phyloP scores from a whole-genome alignment of 768 basidiomycete genomes.

The Favolaschia claudopus region DNA sequence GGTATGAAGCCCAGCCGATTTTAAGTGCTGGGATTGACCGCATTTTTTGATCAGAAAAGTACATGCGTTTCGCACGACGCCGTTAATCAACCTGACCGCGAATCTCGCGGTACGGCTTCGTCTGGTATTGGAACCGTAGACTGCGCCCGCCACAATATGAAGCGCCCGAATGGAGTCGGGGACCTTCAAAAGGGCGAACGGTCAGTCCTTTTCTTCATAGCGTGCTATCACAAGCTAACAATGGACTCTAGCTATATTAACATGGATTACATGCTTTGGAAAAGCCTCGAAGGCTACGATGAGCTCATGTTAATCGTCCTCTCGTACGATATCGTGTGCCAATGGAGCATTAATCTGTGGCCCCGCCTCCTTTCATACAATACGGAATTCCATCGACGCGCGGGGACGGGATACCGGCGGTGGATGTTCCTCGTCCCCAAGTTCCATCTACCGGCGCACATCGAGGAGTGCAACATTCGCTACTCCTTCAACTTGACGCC shows the following conservation, averaged over 20 bases:
- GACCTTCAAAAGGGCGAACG: slow-evolving; percentile 30
- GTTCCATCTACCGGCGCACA: slow-evolving; percentile 25
- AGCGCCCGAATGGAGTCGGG: slow-evolving; percentile 20
- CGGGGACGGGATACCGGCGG: not conserved
- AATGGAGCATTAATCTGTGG: slow-evolving; percentile 16
- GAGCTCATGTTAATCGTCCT: slow-evolving; percentile 1
- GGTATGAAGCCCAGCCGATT: not conserved
- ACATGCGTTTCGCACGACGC: slow-evolving; percentile 7
- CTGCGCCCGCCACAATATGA: slow-evolving; percentile 13
- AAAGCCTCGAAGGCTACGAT: not conserved
- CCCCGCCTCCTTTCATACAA: not conserved
- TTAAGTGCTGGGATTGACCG: too few species aligned
- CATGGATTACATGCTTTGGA: too few species aligned
- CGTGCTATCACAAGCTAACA: too few species aligned
- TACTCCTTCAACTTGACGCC: slow-evolving; percentile 27
- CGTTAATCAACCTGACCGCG: not conserved
- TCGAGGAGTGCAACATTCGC: slow-evolving; percentile 13
- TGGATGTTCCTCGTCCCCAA: slow-evolving; percentile 25
- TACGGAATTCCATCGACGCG: not conserved
- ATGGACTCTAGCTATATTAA: too few species aligned
- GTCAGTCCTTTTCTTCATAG: slow-evolving; percentile 14
- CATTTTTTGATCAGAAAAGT: too few species aligned
- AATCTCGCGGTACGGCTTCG: not conserved
- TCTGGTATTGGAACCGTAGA: slow-evolving; percentile 16
- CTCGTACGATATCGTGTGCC: slow-evolving; percentile 28